Base-by-base conservation (phyloP, 768 basidiomycete species). In the Boletus reticuloceps region DNA sequence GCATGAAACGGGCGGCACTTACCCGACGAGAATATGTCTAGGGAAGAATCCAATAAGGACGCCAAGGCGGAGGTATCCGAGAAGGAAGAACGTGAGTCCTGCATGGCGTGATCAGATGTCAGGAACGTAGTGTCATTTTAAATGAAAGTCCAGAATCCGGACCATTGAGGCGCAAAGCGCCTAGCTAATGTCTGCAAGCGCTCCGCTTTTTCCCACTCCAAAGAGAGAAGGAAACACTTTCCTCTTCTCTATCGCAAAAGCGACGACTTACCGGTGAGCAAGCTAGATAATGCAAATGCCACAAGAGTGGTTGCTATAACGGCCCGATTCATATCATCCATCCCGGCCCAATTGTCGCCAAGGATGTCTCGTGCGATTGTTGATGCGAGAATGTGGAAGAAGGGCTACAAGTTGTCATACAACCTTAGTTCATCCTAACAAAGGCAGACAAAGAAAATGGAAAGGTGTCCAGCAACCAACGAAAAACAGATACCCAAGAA, bases 1-100 rank as follows among this genome's bases (percentile, higher is more conserved):
- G 34, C 53, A 10, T 17, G 42, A 11, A 11, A 50, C n/a, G 40
- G 45, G 32, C 54, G 44, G 61, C 4, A 70, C 83, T 59, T 64
- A 90, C 82, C 95, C 95, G n/a, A 99, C 91, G 29, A 98, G 81
- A 65, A 98, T 97, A 65, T 97, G 94, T 14, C 96, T 79, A 17
- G 96, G 96, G 74, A 98, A 98, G 74, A 98, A 98, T 1, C 94
- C 94, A 36, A 97, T 87, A 10, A 98, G 72, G 7, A 83, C 79
- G 3, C 96, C 96, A 13, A 98, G 79, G 43, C 84, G 84, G 60
- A 95, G 83, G 16, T 81, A 82, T 14, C 94, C 94, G n/a, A 98
- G 80, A n/a, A 90, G 71, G 71, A 95, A 85, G 72, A 97, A 97
- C 0, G 90, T 78, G 19, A 94, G 68, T 40, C 64, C 58, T 67